A percentile compares a stretch with the other conserved stretches of the same genome.
phyloP scores from a whole-genome alignment of 352 stramenopile species.

The Discostella stelligera region DNA sequence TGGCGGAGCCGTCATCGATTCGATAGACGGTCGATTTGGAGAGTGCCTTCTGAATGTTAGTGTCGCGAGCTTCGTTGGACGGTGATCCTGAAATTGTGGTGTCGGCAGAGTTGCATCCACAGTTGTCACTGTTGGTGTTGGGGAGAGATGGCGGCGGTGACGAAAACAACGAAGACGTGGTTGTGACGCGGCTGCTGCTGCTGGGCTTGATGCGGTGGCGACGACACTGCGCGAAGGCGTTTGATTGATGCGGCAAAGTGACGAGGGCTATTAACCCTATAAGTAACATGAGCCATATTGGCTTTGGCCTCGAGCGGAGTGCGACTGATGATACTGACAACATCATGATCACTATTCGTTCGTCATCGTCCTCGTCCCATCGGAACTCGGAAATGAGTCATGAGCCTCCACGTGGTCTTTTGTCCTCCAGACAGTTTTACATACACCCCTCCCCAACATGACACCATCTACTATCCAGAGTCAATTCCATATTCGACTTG shows the following conservation, averaged over 20 bases:
- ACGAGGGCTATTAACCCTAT: background rate
- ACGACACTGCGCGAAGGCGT: background rate
- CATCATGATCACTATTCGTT: too few relatives aligned
- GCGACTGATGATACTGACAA: too few relatives aligned
- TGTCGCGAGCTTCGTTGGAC: slow-evolving; percentile 19
- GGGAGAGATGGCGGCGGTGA: background rate
- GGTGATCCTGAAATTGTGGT: slow-evolving; percentile 50
- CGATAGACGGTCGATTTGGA: slow-evolving; percentile 27
- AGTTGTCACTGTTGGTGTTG: slow-evolving; percentile 11
- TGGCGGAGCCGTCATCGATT: slow-evolving; percentile 33
- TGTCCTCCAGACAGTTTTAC: too few relatives aligned
- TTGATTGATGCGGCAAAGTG: background rate
- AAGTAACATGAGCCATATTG: background rate
- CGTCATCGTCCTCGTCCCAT: too few relatives aligned
- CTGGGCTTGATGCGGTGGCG: background rate
- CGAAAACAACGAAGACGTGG: background rate
- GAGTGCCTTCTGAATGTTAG: slow-evolving; percentile 51
- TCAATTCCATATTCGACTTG: too few relatives aligned
- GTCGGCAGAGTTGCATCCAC: slow-evolving; percentile 33
- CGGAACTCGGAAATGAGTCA: background rate
- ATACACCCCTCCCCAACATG: too few relatives aligned
- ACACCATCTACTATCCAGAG: too few relatives aligned
- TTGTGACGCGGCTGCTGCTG: background rate
- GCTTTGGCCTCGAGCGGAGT: background rate
- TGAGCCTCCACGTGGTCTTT: too few relatives aligned